Evolutionary conservation across 768 basidiomycete species (phyloP).

Genomic region (Gymnopilus dilepis): DNA sequence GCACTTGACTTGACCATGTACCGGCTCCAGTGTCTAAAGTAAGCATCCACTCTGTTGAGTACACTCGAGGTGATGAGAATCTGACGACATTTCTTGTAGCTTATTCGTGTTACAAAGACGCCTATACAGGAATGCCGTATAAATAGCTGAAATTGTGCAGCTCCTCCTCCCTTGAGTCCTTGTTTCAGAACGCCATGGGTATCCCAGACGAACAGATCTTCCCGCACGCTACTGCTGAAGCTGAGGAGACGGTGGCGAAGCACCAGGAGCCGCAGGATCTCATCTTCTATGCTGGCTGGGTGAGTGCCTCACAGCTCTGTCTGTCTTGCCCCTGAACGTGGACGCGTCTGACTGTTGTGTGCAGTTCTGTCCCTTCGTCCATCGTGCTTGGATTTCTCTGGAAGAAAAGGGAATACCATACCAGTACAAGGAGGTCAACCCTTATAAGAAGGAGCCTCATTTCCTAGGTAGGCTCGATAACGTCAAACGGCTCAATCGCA

Average conservation of each 20-base stretch:
- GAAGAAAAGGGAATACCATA: conserved; percentile 73
- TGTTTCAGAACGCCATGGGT: conserved; percentile 34
- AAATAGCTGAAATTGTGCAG: neutral
- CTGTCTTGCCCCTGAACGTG: neutral
- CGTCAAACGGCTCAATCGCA: conserved; percentile 11
- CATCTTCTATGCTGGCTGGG: conserved; percentile 67
- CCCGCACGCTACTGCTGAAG: conserved; percentile 62
- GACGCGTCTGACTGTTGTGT: conserved; percentile 15
- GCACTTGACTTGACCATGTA: no score
- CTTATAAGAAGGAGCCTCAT: conserved; percentile 69
- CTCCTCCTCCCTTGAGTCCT: neutral
- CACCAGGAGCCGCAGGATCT: conserved; percentile 60
- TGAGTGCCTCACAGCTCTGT: conserved; percentile 31
- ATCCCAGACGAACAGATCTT: conserved; percentile 58
- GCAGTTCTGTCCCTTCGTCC: conserved; percentile 64
- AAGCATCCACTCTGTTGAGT: neutral
- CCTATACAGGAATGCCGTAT: neutral
- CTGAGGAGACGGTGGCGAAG: conserved; percentile 53
- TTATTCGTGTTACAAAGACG: conserved; percentile 2
- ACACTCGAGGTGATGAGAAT: conserved; percentile 4
- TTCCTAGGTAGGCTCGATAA: conserved; percentile 50
- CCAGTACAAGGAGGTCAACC: conserved; percentile 70
- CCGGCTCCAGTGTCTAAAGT: neutral
- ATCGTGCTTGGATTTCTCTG: conserved; percentile 68
- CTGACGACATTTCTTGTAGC: conserved; percentile 3